phyloP scores from a whole-genome alignment of 768 basidiomycete species.

The Lyophyllum semitale region DNA sequence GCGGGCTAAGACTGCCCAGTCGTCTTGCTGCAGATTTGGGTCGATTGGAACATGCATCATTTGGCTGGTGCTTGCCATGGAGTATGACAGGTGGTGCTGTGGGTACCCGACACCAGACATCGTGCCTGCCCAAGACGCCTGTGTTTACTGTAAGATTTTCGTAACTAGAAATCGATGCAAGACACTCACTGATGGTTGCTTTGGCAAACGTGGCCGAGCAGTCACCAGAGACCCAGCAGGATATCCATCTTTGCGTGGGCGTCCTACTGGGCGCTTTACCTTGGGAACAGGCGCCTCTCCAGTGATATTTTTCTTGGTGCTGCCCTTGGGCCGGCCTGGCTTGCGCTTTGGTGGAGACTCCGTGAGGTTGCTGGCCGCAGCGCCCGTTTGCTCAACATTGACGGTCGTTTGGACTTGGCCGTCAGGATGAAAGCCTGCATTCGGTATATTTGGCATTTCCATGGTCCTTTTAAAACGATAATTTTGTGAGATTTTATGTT shows the following conservation, averaged over 20 bases:
- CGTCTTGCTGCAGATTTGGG: slow-evolving; percentile 55
- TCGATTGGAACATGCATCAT: slow-evolving; percentile 39
- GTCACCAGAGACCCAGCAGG: slow-evolving; percentile 74
- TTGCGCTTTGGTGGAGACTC: slow-evolving; percentile 51
- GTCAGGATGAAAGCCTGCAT: slow-evolving; percentile 9
- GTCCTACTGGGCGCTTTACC: slow-evolving; percentile 76
- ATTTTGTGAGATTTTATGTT: slow-evolving; percentile 7
- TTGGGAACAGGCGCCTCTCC: slow-evolving; percentile 45
- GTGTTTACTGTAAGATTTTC: neutral
- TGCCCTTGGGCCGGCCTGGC: slow-evolving; percentile 79
- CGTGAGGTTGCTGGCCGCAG: neutral
- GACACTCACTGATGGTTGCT: slow-evolving; percentile 8
- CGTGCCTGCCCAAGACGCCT: neutral
- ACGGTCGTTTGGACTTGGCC: slow-evolving; percentile 4
- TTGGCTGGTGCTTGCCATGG: neutral
- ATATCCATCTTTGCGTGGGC: slow-evolving; percentile 80
- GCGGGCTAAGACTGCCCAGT: slow-evolving; percentile 64
- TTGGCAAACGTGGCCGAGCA: slow-evolving; percentile 26
- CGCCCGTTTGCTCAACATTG: slow-evolving; percentile 2
- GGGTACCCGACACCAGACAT: slow-evolving; percentile 11
- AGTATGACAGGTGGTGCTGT: neutral
- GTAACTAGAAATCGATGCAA: neutral
- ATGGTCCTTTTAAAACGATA: slow-evolving; percentile 6
- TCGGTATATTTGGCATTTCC: slow-evolving; percentile 19
- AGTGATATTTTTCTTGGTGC: slow-evolving; percentile 64